Conservation (phyloP, 2,329 filamentous ascomycete species). For the Phyllosticta citrichinensis region DNA sequence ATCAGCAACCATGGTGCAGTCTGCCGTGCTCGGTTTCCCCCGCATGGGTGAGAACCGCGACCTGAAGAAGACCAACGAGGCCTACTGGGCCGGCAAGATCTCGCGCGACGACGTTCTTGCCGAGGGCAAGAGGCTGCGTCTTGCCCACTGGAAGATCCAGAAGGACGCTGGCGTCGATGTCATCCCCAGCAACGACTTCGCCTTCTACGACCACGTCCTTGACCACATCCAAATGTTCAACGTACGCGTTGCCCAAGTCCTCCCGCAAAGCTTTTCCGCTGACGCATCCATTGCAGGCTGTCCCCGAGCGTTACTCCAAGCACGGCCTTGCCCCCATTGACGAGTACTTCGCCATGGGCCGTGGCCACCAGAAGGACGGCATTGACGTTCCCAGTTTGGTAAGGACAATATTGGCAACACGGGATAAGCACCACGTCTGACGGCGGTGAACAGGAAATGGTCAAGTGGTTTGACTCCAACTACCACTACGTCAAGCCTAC, state of each 20-base stretch:
- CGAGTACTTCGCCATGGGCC: constrained; percentile 99
- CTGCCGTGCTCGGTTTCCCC: constrained; percentile 90
- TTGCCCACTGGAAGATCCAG: constrained; percentile 99
- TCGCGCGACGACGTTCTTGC: constrained; percentile 80
- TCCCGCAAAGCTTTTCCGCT: constrained; percentile 10
- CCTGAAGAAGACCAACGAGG: constrained; percentile 99
- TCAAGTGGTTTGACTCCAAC: constrained; percentile 99
- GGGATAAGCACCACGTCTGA: constrained; percentile 17
- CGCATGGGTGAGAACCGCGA: constrained; percentile 98
- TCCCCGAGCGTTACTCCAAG: constrained; percentile 88
- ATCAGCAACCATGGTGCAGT: constrained; percentile 36
- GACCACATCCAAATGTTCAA: constrained; percentile 97
- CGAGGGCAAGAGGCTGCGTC: constrained; percentile 93
- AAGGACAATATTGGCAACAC: constrained; percentile 19
- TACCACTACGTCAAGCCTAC: constrained; percentile 99
- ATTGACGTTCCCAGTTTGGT: constrained; percentile 82
- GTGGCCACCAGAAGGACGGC: constrained; percentile 91
- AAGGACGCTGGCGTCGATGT: constrained; percentile 95
- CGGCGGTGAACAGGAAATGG: constrained; percentile 63
- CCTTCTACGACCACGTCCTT: constrained; percentile 95
- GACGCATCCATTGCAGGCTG: constrained; percentile 48
- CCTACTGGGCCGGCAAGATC: constrained; percentile 94
- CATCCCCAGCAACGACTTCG: constrained; percentile 99
- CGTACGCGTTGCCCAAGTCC: constrained; percentile 43
- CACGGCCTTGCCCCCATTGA: constrained; percentile 80